Evolutionary conservation across 2,329 filamentous ascomycete genomes (phyloP), one percentile per base, ranked within the genome.

Genomic region (Aspergillus sp.): DNA sequence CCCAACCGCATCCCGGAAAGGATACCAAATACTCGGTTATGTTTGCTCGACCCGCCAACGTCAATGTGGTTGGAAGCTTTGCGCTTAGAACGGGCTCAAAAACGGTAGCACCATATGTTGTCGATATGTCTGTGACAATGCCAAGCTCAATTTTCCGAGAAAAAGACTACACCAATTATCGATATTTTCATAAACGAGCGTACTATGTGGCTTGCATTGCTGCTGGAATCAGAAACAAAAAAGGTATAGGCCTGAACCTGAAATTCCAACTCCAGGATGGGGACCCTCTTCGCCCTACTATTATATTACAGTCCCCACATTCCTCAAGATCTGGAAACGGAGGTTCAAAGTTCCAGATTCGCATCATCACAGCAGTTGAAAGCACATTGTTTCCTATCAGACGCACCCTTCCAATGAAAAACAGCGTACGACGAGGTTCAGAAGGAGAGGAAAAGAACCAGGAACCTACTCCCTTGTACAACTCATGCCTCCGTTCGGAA

Each of bases 121-220:
- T 97, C 59, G 93, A 98, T 73, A 85, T 98, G 82, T 86, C 93
- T 6, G 86, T 96, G 15, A 89, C 90, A 48, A 96, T 99, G 86
- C 93, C 95, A 5, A 66, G 79, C 57, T 77, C 83, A 1, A 76
- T 96, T 12, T 93, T 98, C 68, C 91, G 96, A 69, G 90, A 96
- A 45, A 98, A 98, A 76, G 95, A 99, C 75, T 97, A 93, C 72
- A 82, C 93, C 50, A 92, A 96, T 73, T 84, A 95, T 79, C 86
- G 95, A 60, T 98, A 96, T 77, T 96, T 97, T 70, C 93, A 97
- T 77, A 96, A 96, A 69, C 83, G 93, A 62, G 90, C 95, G 12
- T 98, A 93, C 75, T 98, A 96, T 70, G 79, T 98, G 51, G 91
- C 93, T 35, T 91, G 90, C 63, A 79, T 98, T 56, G 87, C 91